Conservation (phyloP, 495 filamentous ascomycete genomes). For the Penicillium robsamsonii region DNA sequence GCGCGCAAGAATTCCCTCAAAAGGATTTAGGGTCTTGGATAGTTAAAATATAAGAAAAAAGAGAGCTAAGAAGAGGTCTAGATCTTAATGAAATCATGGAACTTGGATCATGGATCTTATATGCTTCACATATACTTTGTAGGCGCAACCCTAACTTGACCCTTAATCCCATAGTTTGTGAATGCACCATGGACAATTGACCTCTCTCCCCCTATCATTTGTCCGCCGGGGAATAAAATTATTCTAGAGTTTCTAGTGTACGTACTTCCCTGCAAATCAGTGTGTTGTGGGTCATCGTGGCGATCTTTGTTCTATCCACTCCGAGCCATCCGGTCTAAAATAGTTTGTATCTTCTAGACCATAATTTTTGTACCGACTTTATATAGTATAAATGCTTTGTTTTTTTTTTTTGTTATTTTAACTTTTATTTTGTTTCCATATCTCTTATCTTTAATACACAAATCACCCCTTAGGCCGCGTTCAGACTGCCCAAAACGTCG, state of each 20-base stretch:
- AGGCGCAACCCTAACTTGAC: background rate
- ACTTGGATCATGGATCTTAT: background rate
- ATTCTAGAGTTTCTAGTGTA: constrained; percentile 4
- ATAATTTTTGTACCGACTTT: background rate
- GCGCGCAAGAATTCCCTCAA: background rate
- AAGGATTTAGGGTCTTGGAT: background rate
- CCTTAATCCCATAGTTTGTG: background rate
- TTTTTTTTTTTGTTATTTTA: background rate
- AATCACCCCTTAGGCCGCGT: background rate
- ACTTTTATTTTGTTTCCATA: background rate
- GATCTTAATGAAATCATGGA: constrained; percentile 2
- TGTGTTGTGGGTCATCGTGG: constrained; percentile 9
- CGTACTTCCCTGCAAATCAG: background rate
- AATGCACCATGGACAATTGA: background rate
- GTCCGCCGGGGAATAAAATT: background rate
- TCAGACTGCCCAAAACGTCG: constrained; percentile 1
- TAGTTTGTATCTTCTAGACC: background rate
- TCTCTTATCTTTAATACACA: background rate
- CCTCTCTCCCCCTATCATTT: background rate
- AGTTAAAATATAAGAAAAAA: background rate
- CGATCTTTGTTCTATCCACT: constrained; percentile 3
- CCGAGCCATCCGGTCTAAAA: background rate
- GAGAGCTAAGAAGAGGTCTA: background rate
- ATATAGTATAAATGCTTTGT: background rate
- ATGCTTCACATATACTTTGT: background rate